phyloP scores from a whole-genome alignment of 2,329 filamentous ascomycete genomes.

The Penicillium janthinellum region DNA sequence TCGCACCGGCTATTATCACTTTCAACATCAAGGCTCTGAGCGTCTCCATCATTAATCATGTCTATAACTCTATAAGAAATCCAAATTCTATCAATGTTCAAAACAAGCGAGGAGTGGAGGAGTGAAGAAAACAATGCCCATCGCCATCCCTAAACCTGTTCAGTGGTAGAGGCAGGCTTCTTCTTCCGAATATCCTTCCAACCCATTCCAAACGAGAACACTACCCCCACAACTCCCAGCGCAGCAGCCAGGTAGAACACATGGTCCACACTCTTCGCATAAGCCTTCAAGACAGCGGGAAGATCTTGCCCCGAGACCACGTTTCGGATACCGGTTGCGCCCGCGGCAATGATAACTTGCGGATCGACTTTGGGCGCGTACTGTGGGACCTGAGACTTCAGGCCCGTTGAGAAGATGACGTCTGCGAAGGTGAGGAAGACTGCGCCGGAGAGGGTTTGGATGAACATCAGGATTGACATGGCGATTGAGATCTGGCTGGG shows the following conservation, averaged over 20 bases:
- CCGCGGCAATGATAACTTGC: conserved; percentile 41
- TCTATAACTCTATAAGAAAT: not conserved
- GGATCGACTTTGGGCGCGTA: conserved; percentile 41
- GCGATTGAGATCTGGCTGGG: conserved; percentile 42
- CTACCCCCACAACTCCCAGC: conserved; percentile 17
- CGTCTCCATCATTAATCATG: not conserved
- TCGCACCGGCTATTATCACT: not conserved
- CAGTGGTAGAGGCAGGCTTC: not conserved
- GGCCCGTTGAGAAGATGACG: conserved; percentile 50
- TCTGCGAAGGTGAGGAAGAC: conserved; percentile 57
- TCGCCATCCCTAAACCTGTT: conserved; percentile 3
- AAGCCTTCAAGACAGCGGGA: conserved; percentile 36
- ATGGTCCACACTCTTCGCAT: conserved; percentile 28
- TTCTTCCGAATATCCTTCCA: conserved; percentile 31
- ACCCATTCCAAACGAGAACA: conserved; percentile 29
- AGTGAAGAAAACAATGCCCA: not conserved
- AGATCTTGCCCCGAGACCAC: conserved; percentile 34
- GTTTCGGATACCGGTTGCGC: conserved; percentile 47
- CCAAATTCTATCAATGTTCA: not conserved
- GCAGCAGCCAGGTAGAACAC: conserved; percentile 31
- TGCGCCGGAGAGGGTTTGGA: conserved; percentile 46
- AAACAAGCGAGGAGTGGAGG: not conserved
- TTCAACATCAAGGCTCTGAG: not conserved
- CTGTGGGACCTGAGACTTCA: conserved; percentile 36
- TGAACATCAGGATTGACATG: conserved; percentile 45